Evolutionary conservation across 495 filamentous ascomycete genomes (phyloP), one percentile per base, ranked within the genome.

Genomic region (Penicillium paxilli): DNA sequence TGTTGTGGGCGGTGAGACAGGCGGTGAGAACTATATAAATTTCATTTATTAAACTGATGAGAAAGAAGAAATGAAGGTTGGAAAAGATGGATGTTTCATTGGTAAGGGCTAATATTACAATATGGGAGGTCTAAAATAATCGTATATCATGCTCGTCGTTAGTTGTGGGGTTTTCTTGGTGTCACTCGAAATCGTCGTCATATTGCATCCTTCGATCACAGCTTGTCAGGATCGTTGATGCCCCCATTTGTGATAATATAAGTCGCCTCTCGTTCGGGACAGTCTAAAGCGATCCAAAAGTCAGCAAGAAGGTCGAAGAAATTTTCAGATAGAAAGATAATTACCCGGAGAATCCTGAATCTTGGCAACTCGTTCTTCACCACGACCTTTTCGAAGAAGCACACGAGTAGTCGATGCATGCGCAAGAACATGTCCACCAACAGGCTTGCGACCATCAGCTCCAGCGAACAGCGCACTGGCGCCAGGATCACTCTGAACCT

Each of bases 221-320:
- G 5, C 68, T 89, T 89, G 45, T 88, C 86, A 5, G 86, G 84
- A 67, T 90, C 87, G 49, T 80, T 85, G 71, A 90, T 88, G 8
- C 86, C 86, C n/a, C 88, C 88, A 49, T 80, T 87, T 33, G 86
- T 90, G 57, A 92, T 92, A 52, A 92, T 75, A 65, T 92, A 92
- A 3, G 83, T 90, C 11, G 88, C 87, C 67, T 92, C 88, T 17
- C 81, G 77, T 65, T 92, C 88, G 26, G 89, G 85, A 54, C 86
- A 89, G 60, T 91, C 88, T 83, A 55, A 17, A 2, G 30, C 12
- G 38, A 9, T 28, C n/a, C n/a, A n/a, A n/a, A n/a, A n/a, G n/a
- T n/a, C 42, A 50, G 65, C 8, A 64, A 53, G 16, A 40, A n/a
- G n/a, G 33, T 8, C 19, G 10, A 11, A n/a, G 28, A 6, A 41